Percentiles rank a stretch among this genome's conserved stretches.
These are phyloP conservation scores for Aureobasidium sp. DNA, from an alignment of 2,329 filamentous ascomycete genomes.

Conservation along the genomic window DNA sequence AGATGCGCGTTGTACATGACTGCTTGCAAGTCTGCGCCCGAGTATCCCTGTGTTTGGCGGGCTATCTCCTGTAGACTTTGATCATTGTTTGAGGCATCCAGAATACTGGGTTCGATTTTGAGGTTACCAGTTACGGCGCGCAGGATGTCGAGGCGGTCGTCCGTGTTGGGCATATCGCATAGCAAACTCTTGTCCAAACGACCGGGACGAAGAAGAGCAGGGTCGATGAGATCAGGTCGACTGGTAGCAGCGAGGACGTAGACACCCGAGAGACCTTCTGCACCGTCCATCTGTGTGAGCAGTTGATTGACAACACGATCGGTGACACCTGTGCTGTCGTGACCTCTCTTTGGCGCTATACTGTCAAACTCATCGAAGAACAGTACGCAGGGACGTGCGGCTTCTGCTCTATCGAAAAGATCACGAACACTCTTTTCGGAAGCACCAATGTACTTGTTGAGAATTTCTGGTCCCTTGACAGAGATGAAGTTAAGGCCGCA, in stretches of 20 bases:
- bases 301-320: conserved; percentile 98
- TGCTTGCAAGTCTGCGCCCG: conserved; percentile 88
- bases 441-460: conserved; percentile 98
- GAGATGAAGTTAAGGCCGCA: conserved; percentile 97
- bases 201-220: conserved; percentile 81
- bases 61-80: conserved; percentile 60
- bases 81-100: conserved; percentile 30
- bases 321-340: conserved; percentile 96
- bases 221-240: conserved; percentile 89
- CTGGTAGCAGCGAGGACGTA: conserved; percentile 94
- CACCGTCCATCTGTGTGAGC: conserved; percentile 97
- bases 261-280: conserved; percentile 86
- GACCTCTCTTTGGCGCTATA: conserved; percentile 92
- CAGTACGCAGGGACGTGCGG: conserved; percentile 83
- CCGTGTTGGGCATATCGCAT: conserved; percentile 73
- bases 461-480: conserved; percentile 93
- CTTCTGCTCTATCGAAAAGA: conserved; percentile 83
- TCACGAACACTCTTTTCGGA: conserved; percentile 95
- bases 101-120: conserved; percentile 58
- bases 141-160: conserved; percentile 84
- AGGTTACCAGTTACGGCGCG: conserved; percentile 75
- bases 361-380: conserved; percentile 99
- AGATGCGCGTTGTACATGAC: conserved; percentile 94
- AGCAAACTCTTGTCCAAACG: conserved; percentile 87
- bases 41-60: conserved; percentile 74